These are phyloP conservation scores for Chondrostereum purpureum DNA, from an alignment of 1,284 basidiomycete species.

Conservation along the genomic window DNA sequence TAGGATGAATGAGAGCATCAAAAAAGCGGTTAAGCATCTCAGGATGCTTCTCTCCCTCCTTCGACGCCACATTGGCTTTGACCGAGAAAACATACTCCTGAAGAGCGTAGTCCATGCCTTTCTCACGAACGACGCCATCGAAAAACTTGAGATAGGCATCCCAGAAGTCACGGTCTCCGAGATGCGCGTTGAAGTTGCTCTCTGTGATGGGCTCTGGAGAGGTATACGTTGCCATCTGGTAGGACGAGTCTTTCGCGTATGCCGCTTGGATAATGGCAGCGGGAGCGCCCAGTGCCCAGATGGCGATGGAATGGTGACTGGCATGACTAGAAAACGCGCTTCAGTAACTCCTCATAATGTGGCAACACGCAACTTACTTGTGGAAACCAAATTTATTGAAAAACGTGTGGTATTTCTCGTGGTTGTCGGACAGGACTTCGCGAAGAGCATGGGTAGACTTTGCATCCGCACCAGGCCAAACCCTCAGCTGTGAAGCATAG, in stretches of 20 bases:
- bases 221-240: conserved; percentile 32
- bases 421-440: conserved; percentile 32
- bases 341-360: too few species aligned
- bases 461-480: conserved; percentile 24
- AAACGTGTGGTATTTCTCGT: conserved; percentile 37
- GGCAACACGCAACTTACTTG: conserved; percentile 27
- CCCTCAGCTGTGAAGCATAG: too few species aligned
- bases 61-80: conserved; percentile 37
- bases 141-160: conserved; percentile 55
- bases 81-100: conserved; percentile 55
- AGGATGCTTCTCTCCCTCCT: conserved; percentile 31
- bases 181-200: conserved; percentile 40
- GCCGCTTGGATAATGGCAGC: conserved; percentile 33
- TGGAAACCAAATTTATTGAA: conserved; percentile 37
- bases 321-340: conserved; percentile 40
- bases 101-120: conserved; percentile 35
- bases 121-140: conserved; percentile 32
- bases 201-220: conserved; percentile 36
- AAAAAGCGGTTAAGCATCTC: conserved; percentile 58
- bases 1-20: conserved; percentile 53
- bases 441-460: conserved; percentile 27
- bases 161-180: conserved; percentile 48
- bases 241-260: conserved; percentile 33
- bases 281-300: conserved; percentile 43
- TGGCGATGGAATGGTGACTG: conserved; percentile 43